A percentile compares a stretch with the other conserved stretches of the same genome.
phyloP scores from a whole-genome alignment of 495 filamentous ascomycete species.

The Articulospora tetracladia region DNA sequence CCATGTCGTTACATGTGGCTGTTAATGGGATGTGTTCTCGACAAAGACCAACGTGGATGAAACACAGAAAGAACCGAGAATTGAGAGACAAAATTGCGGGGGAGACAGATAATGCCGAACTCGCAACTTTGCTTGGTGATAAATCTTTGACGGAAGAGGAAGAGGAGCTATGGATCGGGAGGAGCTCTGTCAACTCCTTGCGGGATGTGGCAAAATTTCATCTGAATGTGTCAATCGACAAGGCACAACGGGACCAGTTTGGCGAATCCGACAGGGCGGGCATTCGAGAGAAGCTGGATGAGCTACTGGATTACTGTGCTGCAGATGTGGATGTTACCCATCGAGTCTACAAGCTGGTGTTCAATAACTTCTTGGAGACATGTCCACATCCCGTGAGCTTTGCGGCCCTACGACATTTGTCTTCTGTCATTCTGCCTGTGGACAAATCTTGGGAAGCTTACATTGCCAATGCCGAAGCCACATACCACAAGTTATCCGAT shows the following conservation, averaged over 20 bases:
- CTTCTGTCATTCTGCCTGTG: conserved; percentile 88
- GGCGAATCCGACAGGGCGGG: conserved; percentile 73
- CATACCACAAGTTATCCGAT: conserved; percentile 71
- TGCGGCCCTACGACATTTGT: conserved; percentile 85
- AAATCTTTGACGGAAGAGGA: conserved; percentile 70
- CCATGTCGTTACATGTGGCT: conserved; percentile 96
- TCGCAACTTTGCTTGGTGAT: conserved; percentile 66
- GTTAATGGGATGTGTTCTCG: conserved; percentile 99
- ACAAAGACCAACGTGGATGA: conserved; percentile 95
- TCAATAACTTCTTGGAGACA: conserved; percentile 78
- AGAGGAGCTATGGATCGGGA: conserved; percentile 91
- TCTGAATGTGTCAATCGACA: conserved; percentile 87
- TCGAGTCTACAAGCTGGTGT: conserved; percentile 85
- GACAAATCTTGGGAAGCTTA: conserved; percentile 85
- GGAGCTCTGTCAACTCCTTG: conserved; percentile 92
- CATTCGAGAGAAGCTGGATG: conserved; percentile 64
- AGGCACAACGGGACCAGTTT: conserved; percentile 81
- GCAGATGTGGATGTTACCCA: conserved; percentile 93
- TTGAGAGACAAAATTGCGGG: conserved; percentile 74
- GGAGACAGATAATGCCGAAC: conserved; percentile 64
- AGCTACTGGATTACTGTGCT: conserved; percentile 92
- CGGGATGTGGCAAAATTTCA: conserved; percentile 97
- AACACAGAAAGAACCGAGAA: conserved; percentile 85
- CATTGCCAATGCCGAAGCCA: conserved; percentile 73
- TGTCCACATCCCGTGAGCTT: conserved; percentile 98